phyloP scores from a whole-genome alignment of 1,284 basidiomycete species.

The Austroboletus novae-zelandiae region DNA sequence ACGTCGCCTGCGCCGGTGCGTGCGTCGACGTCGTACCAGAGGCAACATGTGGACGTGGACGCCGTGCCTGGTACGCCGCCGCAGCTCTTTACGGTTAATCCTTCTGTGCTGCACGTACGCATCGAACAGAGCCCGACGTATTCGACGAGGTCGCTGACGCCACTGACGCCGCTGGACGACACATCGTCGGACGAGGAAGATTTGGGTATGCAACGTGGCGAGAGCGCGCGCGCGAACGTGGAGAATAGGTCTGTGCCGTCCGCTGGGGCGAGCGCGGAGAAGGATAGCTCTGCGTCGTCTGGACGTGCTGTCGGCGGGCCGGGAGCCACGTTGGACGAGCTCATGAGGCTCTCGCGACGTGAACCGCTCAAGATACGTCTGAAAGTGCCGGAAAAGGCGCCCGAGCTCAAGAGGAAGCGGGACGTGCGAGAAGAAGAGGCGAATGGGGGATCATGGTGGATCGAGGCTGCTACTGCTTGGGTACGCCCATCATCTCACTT shows the following conservation, averaged over 20 bases:
- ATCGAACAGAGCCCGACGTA: no score
- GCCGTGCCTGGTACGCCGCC: background rate
- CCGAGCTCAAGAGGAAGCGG: conserved; percentile 20
- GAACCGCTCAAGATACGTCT: conserved; percentile 5
- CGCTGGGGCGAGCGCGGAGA: background rate
- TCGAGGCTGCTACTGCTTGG: no score
- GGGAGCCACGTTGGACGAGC: conserved; percentile 19
- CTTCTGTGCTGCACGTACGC: conserved; percentile 9
- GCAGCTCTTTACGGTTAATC: conserved; percentile 5
- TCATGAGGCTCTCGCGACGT: conserved; percentile 13
- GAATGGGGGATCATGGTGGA: background rate
- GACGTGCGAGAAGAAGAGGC: background rate
- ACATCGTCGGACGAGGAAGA: background rate
- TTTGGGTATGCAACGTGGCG: no score
- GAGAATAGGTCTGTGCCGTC: background rate
- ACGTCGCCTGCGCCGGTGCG: no score
- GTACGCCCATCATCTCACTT: no score
- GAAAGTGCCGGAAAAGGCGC: conserved; percentile 4
- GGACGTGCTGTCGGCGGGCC: conserved; percentile 16
- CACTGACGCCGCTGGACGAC: conserved; percentile 16
- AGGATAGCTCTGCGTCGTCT: background rate
- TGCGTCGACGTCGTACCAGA: no score
- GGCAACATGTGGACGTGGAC: no score
- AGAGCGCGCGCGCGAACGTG: no score
- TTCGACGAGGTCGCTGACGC: background rate